These are phyloP conservation scores for Clonostachys rhizophaga DNA, from an alignment of 2,329 filamentous ascomycete genomes.

Conservation along the genomic window DNA sequence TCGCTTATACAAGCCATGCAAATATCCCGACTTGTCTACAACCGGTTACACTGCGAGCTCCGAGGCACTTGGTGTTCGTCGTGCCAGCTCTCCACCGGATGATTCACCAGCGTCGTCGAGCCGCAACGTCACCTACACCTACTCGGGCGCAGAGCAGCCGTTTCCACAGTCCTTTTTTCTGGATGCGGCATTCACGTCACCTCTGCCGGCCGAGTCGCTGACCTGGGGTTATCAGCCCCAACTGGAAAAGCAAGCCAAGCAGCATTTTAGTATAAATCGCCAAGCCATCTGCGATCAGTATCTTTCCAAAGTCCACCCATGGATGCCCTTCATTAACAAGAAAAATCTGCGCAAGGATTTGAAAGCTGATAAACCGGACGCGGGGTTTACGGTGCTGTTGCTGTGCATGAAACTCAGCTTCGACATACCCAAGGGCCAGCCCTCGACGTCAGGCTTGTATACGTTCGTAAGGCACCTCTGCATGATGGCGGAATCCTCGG, in stretches of 20 bases:
- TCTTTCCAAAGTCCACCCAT: conserved; percentile 3
- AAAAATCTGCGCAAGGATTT: conserved; percentile 5
- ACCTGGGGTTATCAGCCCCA: not conserved
- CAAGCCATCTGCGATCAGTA: not conserved
- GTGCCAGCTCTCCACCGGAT: too few species aligned
- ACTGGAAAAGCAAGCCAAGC: not conserved
- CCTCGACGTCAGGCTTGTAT: conserved; percentile 4
- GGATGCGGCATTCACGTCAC: not conserved
- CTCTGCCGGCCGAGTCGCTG: not conserved
- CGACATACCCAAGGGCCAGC: not conserved
- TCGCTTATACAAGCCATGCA: too few species aligned
- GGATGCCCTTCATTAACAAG: conserved; percentile 10
- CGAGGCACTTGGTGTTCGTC: too few species aligned
- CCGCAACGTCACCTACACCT: too few species aligned
- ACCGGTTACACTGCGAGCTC: too few species aligned
- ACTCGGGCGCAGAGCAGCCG: too few species aligned
- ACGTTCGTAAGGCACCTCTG: conserved; percentile 4
- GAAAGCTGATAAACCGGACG: not conserved
- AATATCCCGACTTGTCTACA: too few species aligned
- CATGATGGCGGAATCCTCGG: conserved; percentile 4
- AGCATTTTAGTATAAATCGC: not conserved
- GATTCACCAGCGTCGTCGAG: too few species aligned
- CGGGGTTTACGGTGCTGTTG: conserved; percentile 5
- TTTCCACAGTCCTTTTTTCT: not conserved
- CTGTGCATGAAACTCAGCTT: conserved; percentile 10